Percentiles rank a stretch among this genome's conserved stretches.
phyloP scores from a whole-genome alignment of 768 basidiomycete species.

The Lentinula sp. region DNA sequence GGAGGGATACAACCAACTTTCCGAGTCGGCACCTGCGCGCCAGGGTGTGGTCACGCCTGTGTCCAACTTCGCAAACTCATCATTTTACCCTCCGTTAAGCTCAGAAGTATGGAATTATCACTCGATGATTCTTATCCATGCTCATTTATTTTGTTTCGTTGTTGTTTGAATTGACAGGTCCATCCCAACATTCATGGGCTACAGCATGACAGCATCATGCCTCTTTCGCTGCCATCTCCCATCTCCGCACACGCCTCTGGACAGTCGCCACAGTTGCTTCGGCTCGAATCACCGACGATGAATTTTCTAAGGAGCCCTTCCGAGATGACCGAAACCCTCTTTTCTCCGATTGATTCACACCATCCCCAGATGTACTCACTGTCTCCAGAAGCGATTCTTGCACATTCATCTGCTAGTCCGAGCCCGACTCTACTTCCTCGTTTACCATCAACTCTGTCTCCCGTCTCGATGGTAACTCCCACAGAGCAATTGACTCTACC shows the following conservation, averaged over 20 bases:
- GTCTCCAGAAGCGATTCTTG: background rate
- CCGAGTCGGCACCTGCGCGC: background rate
- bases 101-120: background rate
- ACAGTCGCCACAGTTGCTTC: background rate
- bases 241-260: background rate
- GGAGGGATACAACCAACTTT: background rate
- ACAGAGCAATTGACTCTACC: background rate
- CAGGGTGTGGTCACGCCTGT: background rate
- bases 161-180: background rate
- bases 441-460: background rate
- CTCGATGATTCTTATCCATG: background rate
- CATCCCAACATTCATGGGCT: background rate
- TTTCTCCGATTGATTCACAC: background rate
- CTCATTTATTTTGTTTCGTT: background rate
- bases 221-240: background rate
- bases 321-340: background rate
- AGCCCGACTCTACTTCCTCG: background rate
- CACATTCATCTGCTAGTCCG: background rate
- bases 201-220: background rate
- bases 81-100: background rate
- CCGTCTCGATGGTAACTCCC: background rate
- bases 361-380: constrained; percentile 4
- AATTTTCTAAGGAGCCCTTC: background rate
- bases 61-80: background rate
- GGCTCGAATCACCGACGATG: background rate